phyloP scores from a whole-genome alignment of 139 green algal species.

The Coelastrella sp. region DNA sequence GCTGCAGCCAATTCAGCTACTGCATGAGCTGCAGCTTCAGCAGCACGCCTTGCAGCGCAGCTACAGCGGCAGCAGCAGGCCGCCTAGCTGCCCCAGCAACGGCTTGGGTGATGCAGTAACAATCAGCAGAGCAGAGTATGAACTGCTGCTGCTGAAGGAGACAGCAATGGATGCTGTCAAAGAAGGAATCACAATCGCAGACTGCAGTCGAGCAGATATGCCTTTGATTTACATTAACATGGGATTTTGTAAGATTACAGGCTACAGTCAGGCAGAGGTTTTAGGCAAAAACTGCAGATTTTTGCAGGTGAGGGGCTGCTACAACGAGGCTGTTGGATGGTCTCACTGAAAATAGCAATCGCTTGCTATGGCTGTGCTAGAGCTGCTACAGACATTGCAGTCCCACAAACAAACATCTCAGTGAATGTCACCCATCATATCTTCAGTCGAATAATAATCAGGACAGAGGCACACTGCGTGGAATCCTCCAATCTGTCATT shows the following conservation, averaged over 20 bases:
- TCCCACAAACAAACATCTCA: background rate
- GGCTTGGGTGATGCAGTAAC: constrained; percentile 48
- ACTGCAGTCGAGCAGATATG: constrained; percentile 79
- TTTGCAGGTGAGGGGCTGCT: constrained; percentile 40
- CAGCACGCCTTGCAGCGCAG: constrained; percentile 35
- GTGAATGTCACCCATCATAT: too few relatives aligned
- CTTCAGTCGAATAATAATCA: too few relatives aligned
- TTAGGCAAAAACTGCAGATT: constrained; percentile 81
- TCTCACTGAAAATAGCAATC: background rate
- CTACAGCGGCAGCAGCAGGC: constrained; percentile 22
- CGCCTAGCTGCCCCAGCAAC: background rate
- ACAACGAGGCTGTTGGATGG: background rate
- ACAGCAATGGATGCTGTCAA: constrained; percentile 78
- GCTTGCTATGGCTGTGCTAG: background rate
- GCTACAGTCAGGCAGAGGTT: constrained; percentile 70
- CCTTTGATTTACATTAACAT: constrained; percentile 89
- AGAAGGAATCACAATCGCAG: constrained; percentile 87
- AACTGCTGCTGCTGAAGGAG: constrained; percentile 83
- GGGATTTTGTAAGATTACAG: constrained; percentile 86
- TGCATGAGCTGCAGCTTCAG: constrained; percentile 27
- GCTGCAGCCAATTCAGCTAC: constrained; percentile 3
- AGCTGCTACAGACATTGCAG: background rate
- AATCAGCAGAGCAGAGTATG: constrained; percentile 64
- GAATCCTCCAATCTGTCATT: too few relatives aligned
- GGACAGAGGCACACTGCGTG: too few relatives aligned